A percentile compares a stretch with the other conserved stretches of the same genome.
Conservation (phyloP, 768 basidiomycete genomes). For the Serendipita sp. region DNA sequence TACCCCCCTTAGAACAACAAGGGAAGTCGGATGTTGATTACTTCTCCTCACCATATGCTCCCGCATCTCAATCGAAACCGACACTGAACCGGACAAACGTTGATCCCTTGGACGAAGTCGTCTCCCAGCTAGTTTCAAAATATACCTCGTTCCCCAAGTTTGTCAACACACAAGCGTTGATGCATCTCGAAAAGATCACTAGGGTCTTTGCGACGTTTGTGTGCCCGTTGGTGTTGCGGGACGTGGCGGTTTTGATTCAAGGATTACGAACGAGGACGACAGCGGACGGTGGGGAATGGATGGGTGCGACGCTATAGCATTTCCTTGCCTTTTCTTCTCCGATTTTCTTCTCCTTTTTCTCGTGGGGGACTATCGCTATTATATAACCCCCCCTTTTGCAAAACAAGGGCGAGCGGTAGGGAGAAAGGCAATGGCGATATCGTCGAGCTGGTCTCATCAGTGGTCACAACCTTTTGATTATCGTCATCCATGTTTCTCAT, state of each 20-base stretch:
- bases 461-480: too few species aligned
- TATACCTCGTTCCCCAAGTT: not conserved
- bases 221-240: not conserved
- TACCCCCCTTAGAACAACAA: too few species aligned
- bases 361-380: not conserved
- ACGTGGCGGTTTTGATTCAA: not conserved
- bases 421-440: too few species aligned
- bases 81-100: not conserved
- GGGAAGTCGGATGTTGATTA: not conserved
- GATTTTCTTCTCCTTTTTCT: not conserved
- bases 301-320: not conserved
- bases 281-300: not conserved
- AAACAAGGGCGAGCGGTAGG: too few species aligned
- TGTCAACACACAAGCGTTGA: not conserved
- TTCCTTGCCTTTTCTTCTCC: not conserved
- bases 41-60: not conserved
- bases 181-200: not conserved
- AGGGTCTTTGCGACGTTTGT: not conserved
- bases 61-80: not conserved
- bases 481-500: too few species aligned
- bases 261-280: not conserved
- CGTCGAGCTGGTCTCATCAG: too few species aligned
- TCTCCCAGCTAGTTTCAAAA: not conserved
- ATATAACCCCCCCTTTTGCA: too few species aligned
- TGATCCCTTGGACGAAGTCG: not conserved